Evolutionary conservation across 1,284 basidiomycete genomes (phyloP).

Genomic region (Apiotrichum mycotoxinovorans): DNA sequence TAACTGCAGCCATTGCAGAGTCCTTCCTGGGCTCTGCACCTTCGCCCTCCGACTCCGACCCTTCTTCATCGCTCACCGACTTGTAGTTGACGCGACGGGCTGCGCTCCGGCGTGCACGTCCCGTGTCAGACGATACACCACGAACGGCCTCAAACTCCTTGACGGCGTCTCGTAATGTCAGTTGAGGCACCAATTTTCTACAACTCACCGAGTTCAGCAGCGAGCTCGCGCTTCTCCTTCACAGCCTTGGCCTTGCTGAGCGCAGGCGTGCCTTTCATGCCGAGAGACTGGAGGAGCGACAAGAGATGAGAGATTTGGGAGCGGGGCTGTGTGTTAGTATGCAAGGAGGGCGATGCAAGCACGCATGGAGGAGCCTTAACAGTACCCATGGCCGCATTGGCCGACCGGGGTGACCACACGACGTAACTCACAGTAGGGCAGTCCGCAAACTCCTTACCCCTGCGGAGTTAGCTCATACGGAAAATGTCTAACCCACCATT

Average conservation of each 20-base stretch:
- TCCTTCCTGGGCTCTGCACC: slow-evolving; percentile 12
- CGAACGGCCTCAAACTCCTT: slow-evolving; percentile 46
- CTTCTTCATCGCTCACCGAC: background rate
- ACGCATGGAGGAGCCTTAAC: background rate
- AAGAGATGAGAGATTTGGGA: slow-evolving; percentile 66
- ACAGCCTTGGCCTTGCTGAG: slow-evolving; percentile 73
- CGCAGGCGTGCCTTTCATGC: slow-evolving; percentile 73
- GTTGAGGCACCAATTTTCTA: background rate
- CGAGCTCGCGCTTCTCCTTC: slow-evolving; percentile 66
- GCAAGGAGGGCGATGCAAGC: background rate
- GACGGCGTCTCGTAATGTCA: slow-evolving; percentile 44
- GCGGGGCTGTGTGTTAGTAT: slow-evolving; percentile 46
- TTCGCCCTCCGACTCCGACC: background rate
- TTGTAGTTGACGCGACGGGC: background rate
- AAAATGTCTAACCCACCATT: slow-evolving; percentile 57
- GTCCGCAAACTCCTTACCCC: slow-evolving; percentile 64
- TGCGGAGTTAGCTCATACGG: slow-evolving; percentile 12
- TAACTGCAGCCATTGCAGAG: slow-evolving; percentile 15
- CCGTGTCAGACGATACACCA: slow-evolving; percentile 28
- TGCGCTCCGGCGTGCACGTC: background rate
- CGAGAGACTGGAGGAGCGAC: slow-evolving; percentile 63
- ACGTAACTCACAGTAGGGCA: slow-evolving; percentile 52
- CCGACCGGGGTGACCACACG: too few relatives aligned
- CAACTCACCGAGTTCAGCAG: slow-evolving; percentile 67
- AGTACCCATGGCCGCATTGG: too few relatives aligned